phyloP scores from a whole-genome alignment of 2,329 filamentous ascomycete genomes.

The Cercospora beticola region DNA sequence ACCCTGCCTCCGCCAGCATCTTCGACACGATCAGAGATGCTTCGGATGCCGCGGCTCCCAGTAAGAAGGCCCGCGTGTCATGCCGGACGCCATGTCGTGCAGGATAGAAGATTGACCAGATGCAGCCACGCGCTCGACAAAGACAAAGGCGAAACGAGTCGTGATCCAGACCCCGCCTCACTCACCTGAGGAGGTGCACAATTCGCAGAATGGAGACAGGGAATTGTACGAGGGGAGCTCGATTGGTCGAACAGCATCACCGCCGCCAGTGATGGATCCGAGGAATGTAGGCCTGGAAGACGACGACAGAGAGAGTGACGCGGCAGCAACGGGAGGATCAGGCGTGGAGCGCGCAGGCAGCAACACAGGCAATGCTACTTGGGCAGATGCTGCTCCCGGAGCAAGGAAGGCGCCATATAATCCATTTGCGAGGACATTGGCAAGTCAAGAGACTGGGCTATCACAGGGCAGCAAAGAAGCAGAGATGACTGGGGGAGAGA shows the following conservation, averaged over 20 bases:
- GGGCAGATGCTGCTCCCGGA: conserved; percentile 10
- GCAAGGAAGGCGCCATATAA: conserved; percentile 34
- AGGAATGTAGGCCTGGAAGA: conserved; percentile 13
- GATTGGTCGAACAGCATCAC: background rate
- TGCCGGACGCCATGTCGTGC: background rate
- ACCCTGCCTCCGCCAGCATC: conserved; percentile 19
- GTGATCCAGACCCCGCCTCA: conserved; percentile 32
- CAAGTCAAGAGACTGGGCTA: conserved; percentile 30
- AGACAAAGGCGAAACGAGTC: conserved; percentile 34
- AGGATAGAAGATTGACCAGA: conserved; percentile 25
- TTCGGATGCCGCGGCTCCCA: conserved; percentile 15
- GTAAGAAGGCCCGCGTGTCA: conserved; percentile 25
- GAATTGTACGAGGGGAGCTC: conserved; percentile 21
- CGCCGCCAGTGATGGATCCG: conserved; percentile 12
- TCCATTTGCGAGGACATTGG: conserved; percentile 38
- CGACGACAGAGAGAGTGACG: conserved; percentile 25
- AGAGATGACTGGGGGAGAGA: conserved; percentile 15
- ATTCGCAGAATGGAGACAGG: conserved; percentile 18
- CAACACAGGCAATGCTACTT: conserved; percentile 28
- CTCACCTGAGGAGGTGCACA: conserved; percentile 27
- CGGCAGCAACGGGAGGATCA: conserved; percentile 24
- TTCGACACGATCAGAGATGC: conserved; percentile 4
- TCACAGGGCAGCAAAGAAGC: conserved; percentile 4
- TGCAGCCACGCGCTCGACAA: conserved; percentile 22
- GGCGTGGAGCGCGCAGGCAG: conserved; percentile 25